Evolutionary conservation across 2,329 filamentous ascomycete genomes (phyloP), one percentile per base, ranked within the genome.

Genomic region (Rutstroemia sp.): DNA sequence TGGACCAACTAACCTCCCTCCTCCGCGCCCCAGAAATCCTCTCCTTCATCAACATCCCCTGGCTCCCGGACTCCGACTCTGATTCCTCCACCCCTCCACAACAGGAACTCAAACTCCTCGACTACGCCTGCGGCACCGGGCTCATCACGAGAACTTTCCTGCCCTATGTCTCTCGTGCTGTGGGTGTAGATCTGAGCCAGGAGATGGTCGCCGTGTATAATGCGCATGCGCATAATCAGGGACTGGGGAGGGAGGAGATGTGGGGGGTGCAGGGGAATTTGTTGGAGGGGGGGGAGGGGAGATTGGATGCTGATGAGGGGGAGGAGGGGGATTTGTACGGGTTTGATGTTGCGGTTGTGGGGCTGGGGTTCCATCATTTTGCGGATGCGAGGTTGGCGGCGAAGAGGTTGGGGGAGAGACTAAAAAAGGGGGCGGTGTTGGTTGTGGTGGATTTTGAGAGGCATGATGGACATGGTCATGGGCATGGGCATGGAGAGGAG

Each of bases 61-160:
- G 45, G 14, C 8, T 47, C 23, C 66, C 62, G 10, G 55, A 62
- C 17, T 56, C 65, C 25, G 60, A 68, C 48, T 65, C 10, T 9
- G n/a, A 25, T 45, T 46, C n/a, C 38, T 21, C 39, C 16, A 10
- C 36, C 16, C 9, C 52, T 44, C 4, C 19, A 23, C 2, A 44
- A 17, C 21, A 6, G 25, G 2, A 25, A 30, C 7, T 27, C 25
- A 53, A 50, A 25, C 71, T 89, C 19, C 74, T 91, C 2, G 88
- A 92, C 68, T 92, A 91, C 70, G 88, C 88, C 16, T 91, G 87
- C 66, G 88, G 88, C 8, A 84, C 85, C 5, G 86, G 86, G 2
- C 70, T 81, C 54, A 44, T 55, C n/a, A 55, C 52, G 0, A 34
- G 52, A 14, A 36, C 81, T 14, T 75, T 88, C 14, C 79, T 78